Evolutionary conservation across 1,139 yeast genomes (phyloP).

Genomic region (Magnusiomyces clavatus): DNA sequence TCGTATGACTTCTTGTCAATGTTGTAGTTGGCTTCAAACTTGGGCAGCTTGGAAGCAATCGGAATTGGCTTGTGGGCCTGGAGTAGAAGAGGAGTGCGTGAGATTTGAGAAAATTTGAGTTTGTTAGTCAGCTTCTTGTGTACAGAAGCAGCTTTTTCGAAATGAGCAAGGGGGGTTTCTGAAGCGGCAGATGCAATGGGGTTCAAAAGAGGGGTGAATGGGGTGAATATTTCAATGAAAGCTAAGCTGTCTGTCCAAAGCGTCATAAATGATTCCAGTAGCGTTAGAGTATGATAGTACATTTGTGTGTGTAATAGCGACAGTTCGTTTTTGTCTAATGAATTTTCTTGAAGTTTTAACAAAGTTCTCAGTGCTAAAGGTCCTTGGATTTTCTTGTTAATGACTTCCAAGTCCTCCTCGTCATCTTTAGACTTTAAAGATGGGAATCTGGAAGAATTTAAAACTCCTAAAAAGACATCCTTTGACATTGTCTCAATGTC

Average conservation of each 20-base stretch:
- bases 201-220: slow-evolving; percentile 28
- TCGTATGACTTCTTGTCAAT: slow-evolving; percentile 93
- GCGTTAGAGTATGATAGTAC: slow-evolving; percentile 8
- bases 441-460: not conserved
- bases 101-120: slow-evolving; percentile 41
- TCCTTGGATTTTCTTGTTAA: not conserved
- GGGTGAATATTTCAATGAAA: slow-evolving; percentile 48
- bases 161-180: slow-evolving; percentile 6
- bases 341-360: not conserved
- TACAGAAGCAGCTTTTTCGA: slow-evolving; percentile 10
- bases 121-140: slow-evolving; percentile 42
- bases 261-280: slow-evolving; percentile 14
- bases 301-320: slow-evolving; percentile 6
- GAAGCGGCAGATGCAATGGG: no score
- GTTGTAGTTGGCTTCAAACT: slow-evolving; percentile 91
- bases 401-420: no score
- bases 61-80: slow-evolving; percentile 86
- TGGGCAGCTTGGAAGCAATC: slow-evolving; percentile 79
- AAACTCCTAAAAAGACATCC: slow-evolving; percentile 5
- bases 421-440: not conserved
- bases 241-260: slow-evolving; percentile 64
- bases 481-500: slow-evolving; percentile 8
- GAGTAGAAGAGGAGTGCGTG: slow-evolving; percentile 66
- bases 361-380: not conserved
- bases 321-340: not conserved